Evolutionary conservation across 805 yeast species (phyloP), one percentile per base, ranked within the genome.

Genomic region (Barnettozyma populi): DNA sequence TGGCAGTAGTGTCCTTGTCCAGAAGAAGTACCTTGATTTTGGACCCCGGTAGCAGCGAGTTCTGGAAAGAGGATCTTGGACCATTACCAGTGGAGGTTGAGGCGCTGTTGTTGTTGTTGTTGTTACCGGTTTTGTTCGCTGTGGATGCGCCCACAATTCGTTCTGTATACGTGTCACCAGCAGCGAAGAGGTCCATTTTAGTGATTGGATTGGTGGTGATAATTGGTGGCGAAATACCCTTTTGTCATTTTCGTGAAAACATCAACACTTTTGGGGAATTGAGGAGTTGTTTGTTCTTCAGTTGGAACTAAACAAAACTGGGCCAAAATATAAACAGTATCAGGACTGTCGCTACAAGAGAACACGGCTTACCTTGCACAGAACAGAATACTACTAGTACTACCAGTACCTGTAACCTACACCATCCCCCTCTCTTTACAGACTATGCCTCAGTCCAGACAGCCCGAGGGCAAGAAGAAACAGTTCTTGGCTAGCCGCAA

Each of bases 1-100:
- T 80, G 0, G 90, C 75, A 6, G 95, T 86, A 2, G 99, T 92
- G 53, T 74, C 73, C 44, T 76, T 71, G 61, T 94, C 99, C 48
- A 94, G 74, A 36, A 94, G 71, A 34, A 94, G 71, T 25, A 90
- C 95, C 54, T 80, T 80, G 49, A 90, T 82, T 52, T 75, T 61
- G 21, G 65, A 58, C 6, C 62, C 63, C 8, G 65, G 65, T 10
- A 55, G 21, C 38, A 43, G 25, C 20, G 50, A 47, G 24, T 42
- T 41, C 32, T 41, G 44, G 27, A 19, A 23, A 2, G 46, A 37
- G 20, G 18, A 19, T 20, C 29, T 47, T 13, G 29, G 42, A 9
- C 24, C 32, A 19, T 35, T 35, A 2, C 37, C 37, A 35, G 36
- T 16, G 18, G 19, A 14, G 36, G 36, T 6, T 32, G 37, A 35